Base-by-base conservation (phyloP, 495 filamentous ascomycete genomes). In the Tuber magnatum region DNA sequence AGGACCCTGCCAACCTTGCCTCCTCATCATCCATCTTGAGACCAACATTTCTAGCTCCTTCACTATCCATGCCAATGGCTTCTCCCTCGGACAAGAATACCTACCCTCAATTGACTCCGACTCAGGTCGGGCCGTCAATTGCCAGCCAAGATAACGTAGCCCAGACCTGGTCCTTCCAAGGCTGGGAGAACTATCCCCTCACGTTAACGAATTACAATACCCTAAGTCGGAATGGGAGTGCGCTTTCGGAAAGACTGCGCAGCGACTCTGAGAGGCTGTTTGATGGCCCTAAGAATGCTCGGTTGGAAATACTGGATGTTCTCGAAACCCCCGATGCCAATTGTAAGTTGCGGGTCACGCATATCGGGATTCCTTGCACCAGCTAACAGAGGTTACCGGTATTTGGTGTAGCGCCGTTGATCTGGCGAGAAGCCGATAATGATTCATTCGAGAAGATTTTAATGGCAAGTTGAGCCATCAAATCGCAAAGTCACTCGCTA, bases 141-240 rank as follows among this genome's bases (percentile, higher is more conserved):
- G 14, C 56, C 18, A 18, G 28, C 9, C 56, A 65, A 32, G 24
- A 32, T 12, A 65, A 0, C 56, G 14, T 5, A 28, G 56, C 12
- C 14, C 56, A 65, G 10, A 10, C 69, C 24, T 24, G 40, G 39
- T 12, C 38, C n/a, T 46, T 75, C 40, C 43, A 68, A 18, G 74
- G 70, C 7, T 75, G 74, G 74, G 38, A 72, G 22, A 42, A 42
- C 4, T 75, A 75, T 40, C 74, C 74, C 16, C 70, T 68, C 16
- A 75, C 39, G 32, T 43, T 72, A 38, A 32, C 70, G 44, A 39
- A 44, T 16, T 72, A 32, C 6, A 43, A 41, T 39, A 40, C 48
- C 20, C 68, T 72, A 35, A n/a, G 35, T n/a, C 74, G 42, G 68
- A 68, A 65, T 35, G 43, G 61, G 48, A 68, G 69, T 3, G n/a